Evolutionary conservation across 441 rosid species (phyloP).

Genomic region (Pelargonium australe): DNA sequence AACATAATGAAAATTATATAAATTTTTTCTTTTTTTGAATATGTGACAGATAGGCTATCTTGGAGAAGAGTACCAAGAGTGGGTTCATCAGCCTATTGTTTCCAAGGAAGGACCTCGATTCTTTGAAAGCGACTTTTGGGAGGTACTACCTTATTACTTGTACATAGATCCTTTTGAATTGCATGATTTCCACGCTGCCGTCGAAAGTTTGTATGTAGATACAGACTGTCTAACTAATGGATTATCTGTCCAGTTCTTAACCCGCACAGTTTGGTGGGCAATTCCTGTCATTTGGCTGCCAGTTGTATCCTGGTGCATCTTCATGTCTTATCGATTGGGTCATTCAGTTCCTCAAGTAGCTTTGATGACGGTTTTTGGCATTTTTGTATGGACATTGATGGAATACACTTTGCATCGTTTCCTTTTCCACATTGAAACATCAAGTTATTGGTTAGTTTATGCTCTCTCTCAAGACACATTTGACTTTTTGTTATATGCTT

Average conservation of each 20-base stretch:
- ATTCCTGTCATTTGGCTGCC: conserved; percentile 92
- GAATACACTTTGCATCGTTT: conserved; percentile 92
- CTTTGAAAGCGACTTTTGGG: conserved; percentile 77
- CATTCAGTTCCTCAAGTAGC: conserved; percentile 47
- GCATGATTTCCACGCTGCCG: not conserved
- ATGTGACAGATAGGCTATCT: conserved; percentile 81
- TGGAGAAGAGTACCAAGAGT: conserved; percentile 83
- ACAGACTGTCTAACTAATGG: not conserved
- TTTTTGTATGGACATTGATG: conserved; percentile 72
- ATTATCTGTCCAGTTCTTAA: conserved; percentile 53
- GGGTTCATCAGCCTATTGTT: conserved; percentile 97
- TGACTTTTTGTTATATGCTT: too few relatives aligned
- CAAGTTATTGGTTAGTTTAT: conserved; percentile 65
- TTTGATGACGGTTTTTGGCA: conserved; percentile 47
- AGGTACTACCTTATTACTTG: conserved; percentile 38
- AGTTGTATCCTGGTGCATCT: conserved; percentile 59
- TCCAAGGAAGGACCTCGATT: conserved; percentile 92
- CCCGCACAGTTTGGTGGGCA: conserved; percentile 93
- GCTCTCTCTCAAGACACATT: not conserved
- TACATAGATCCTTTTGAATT: not conserved
- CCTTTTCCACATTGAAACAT: conserved; percentile 83
- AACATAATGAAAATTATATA: not conserved
- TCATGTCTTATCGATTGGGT: conserved; percentile 58
- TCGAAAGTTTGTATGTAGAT: not conserved
- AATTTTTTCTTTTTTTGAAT: conserved; percentile 14